Evolutionary conservation across 2,329 filamentous ascomycete genomes (phyloP), one percentile per base, ranked within the genome.

Genomic region (Proliferodiscus dingleyae): DNA sequence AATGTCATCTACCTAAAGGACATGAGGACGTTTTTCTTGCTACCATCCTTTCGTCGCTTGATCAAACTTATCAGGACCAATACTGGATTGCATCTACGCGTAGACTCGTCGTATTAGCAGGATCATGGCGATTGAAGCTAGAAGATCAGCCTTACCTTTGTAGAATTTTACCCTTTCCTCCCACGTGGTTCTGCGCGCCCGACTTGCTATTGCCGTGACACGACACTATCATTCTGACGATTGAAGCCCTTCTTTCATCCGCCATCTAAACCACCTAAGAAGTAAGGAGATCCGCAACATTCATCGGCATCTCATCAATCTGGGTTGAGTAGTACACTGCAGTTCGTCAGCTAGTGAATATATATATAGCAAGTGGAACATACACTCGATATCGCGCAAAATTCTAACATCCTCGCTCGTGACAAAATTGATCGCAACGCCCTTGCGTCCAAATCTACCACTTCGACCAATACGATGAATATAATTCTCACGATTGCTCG

Each of bases 371-470:
- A 29, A n/a, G 6, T 22, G n/a, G 2, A 19, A 32, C 83, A 70
- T 73, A 90, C 85, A 72, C 73, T 98, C 93, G 62, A 98, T 98
- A 66, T 98, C 93, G 57, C 93, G 83, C 61, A 98, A 77, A 65
- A 98, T 98, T 65, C 93, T 86, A 49, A 98, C 93, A 66, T 98
- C 93, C 61, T 98, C 93, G 64, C 87, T 94, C 2, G 93, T 98
- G 56, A 98, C 93, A 64, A 98, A 98, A 75, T 98, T 98, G 77
- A 98, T 98, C 29, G 93, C 93, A 56, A 98, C 93, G 78, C 93
- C 93, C 75, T 98, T 98, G 62, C 93, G 82, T 61, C 93, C 93
- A 62, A 98, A 98, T 58, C 93, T 82, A 59, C 93, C 93, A 65
- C 88, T 93, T 65, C 93, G 83, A 65, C 93, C 93, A 61, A 98